Base-by-base conservation (phyloP, 1,284 basidiomycete genomes). In the Bondarzewia mesenterica region DNA sequence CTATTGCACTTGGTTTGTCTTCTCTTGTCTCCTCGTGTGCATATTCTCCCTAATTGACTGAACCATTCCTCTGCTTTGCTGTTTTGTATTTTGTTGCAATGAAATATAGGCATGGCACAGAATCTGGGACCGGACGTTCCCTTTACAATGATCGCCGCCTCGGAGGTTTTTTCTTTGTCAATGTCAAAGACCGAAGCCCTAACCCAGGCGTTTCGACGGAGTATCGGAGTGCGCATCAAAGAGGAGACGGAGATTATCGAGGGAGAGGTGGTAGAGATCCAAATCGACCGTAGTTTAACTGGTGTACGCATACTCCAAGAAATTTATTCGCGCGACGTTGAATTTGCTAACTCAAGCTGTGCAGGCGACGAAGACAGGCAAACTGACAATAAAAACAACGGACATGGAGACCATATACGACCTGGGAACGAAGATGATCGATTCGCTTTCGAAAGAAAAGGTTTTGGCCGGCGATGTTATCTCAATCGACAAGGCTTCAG, bases 361-460 rank as follows among this genome's bases (percentile, higher is more conserved):
- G 18, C 58, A 94, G 91, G 93, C 94, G 0, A 97, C 94, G 14
- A 99, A 98, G 72, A 98, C 95, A 1, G 95, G 96, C 6, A 95
- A 97, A 64, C 69, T 99, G 51, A 98, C 95, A 0, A 89, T 99
- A 62, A 99, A 99, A 70, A 97, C 93, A 8, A 98, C 94, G 4
- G 95, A 99, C 66, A 99, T 99, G 95, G 95, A 99, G 72, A 99
- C 95, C 14, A 91, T 99, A 38, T 99, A 99, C 65, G 96, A 99
- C 68, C 78, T 99, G 16, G 96, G 96, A 7, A 93, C 87, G 50
- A 99, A 99, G 76, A 99, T 99, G 96, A 98, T 99, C 52, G 95
- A 99, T 60, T 85, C 93, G 7, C 69, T 99, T 37, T 88, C 92
- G 44, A 96, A 95, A 67, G 94, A 99, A 72, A 99, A 98, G 63